Evolutionary conservation across 768 basidiomycete genomes (phyloP).

Genomic region (Stropharia rugosoannulata): DNA sequence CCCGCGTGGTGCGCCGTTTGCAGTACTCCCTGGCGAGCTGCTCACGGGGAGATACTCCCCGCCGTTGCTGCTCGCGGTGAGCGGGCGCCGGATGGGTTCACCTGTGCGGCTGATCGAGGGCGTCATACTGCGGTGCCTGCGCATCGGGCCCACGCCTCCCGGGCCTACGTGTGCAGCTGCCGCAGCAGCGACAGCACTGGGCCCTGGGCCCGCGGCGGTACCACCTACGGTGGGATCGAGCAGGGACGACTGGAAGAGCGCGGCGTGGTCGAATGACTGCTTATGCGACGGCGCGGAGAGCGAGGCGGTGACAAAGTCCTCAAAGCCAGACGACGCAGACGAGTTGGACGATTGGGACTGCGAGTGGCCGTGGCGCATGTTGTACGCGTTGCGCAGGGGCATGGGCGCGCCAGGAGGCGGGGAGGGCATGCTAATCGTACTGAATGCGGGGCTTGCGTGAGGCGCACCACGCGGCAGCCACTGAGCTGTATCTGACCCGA

Average conservation of each 20-base stretch:
- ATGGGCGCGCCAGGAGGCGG: conserved; percentile 30
- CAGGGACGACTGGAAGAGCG: conserved; percentile 47
- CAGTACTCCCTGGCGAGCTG: conserved; percentile 20
- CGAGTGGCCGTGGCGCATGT: conserved; percentile 18
- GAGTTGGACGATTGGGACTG: conserved; percentile 16
- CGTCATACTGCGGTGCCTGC: conserved; percentile 77
- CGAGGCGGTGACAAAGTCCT: conserved; percentile 43
- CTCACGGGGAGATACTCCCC: conserved; percentile 27
- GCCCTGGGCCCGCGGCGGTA: background rate
- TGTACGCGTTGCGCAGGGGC: conserved; percentile 24
- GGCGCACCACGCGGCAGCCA: conserved; percentile 36
- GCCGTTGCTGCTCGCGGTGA: conserved; percentile 38
- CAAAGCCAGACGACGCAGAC: conserved; percentile 1
- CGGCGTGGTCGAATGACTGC: conserved; percentile 58
- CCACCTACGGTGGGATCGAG: conserved; percentile 22
- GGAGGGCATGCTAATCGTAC: conserved; percentile 36
- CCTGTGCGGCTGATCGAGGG: conserved; percentile 58
- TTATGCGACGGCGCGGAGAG: conserved; percentile 72
- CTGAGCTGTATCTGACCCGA: conserved; percentile 21
- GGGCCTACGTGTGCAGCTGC: conserved; percentile 25
- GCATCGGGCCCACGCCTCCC: conserved; percentile 54
- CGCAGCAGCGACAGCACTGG: no score
- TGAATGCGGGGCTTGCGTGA: conserved; percentile 40
- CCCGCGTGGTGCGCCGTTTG: conserved; percentile 28
- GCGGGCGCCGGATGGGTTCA: conserved; percentile 48